Evolutionary conservation across 805 yeast species (phyloP), one percentile per base, ranked within the genome.

Genomic region (Ogataea glucozyma): DNA sequence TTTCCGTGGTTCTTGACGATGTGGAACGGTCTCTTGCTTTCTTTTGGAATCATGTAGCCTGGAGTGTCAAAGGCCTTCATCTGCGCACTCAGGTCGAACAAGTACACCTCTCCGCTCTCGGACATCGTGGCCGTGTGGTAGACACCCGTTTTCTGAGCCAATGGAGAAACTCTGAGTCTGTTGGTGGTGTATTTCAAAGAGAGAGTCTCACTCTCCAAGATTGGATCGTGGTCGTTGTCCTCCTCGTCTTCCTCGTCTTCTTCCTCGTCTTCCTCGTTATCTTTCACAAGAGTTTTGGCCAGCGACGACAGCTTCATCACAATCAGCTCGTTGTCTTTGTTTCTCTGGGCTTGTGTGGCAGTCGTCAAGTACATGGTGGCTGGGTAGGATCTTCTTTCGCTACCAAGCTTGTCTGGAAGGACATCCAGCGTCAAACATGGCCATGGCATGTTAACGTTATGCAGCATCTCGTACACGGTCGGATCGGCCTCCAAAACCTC

Each of bases 401-500:
- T 71, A 9, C 99, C 99, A 46, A 87, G 71, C 40, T 72, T 71
- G 62, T 93, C 99, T 5, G 96, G 96, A 40, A 93, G 68, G 16
- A 93, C 70, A 60, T 91, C 98, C 47, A 93, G 72, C 3, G 97
- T 88, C 61, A 93, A 69, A 68, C 97, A 89, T 10, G 99, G 98
- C 98, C 98, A 93, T 56, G 96, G 95, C 65, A 91, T 70, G 64
- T 87, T 87, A 46, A 91, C 88, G 56, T 86, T 87, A 65, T 93
- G 99, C 44, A 93, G 70, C 98, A 93, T 93, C 58, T 91, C 96
- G 63, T 93, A 93, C 3, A 91, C 97, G 6, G 89, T 72, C 33
- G 96, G 96, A 67, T 93, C 99, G 1, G 98, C 96, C 68, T 91
- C 97, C 60, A 93, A 73, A 10, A 85, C 95, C 70, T 93, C 98